phyloP scores from a whole-genome alignment of 495 filamentous ascomycete genomes.

The Penicillium cosmopolitanum region DNA sequence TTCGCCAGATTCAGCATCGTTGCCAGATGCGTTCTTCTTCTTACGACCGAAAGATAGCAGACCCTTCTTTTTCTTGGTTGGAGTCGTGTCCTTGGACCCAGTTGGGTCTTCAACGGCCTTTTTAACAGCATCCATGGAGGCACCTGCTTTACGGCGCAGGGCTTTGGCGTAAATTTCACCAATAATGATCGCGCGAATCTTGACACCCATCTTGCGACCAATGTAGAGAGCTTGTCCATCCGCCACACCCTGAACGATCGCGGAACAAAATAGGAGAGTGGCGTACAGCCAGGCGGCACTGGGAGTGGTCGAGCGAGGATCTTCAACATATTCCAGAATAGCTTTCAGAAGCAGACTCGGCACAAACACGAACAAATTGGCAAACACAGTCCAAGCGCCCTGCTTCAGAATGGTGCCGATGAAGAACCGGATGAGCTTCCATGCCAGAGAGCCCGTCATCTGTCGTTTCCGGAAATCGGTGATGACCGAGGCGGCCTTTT shows the following conservation, averaged over 20 bases:
- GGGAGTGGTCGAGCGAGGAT: conserved; percentile 72
- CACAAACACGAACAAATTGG: conserved; percentile 81
- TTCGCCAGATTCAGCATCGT: conserved; percentile 35
- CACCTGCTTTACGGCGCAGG: conserved; percentile 85
- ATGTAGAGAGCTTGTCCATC: conserved; percentile 92
- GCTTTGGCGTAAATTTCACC: conserved; percentile 98
- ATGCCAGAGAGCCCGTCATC: conserved; percentile 79
- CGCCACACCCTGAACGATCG: conserved; percentile 73
- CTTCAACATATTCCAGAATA: conserved; percentile 91
- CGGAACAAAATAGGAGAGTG: conserved; percentile 81
- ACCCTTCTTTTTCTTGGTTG: conserved; percentile 50
- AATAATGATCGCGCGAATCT: conserved; percentile 90
- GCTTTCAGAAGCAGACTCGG: conserved; percentile 89
- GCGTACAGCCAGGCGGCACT: conserved; percentile 98
- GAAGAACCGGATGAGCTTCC: conserved; percentile 85
- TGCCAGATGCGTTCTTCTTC: conserved; percentile 47
- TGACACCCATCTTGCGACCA: conserved; percentile 91
- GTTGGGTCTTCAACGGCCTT: conserved; percentile 42
- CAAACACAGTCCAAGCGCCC: conserved; percentile 75
- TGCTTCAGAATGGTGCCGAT: conserved; percentile 75
- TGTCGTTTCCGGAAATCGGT: conserved; percentile 82
- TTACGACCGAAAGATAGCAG: conserved; percentile 60
- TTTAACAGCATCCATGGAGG: conserved; percentile 61
- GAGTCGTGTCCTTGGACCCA: conserved; percentile 17
- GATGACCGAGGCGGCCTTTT: conserved; percentile 81